Percentiles rank a stretch among this genome's conserved stretches.
Conservation (phyloP, 2,329 filamentous ascomycete genomes). For the Clonostachys sp. region DNA sequence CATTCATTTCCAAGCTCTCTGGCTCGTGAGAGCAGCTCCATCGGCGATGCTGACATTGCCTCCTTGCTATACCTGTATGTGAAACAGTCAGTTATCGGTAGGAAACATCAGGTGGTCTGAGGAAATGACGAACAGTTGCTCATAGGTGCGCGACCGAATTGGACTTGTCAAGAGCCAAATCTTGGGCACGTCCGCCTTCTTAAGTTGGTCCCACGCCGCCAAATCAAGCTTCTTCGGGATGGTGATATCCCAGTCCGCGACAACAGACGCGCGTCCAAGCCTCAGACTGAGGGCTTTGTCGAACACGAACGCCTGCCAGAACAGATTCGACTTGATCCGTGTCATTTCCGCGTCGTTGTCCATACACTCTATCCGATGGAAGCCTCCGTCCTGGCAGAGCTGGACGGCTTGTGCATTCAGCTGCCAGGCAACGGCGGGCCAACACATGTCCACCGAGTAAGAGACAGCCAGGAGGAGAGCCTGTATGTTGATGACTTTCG, state of each 20-base stretch:
- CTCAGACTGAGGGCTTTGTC: slow-evolving; percentile 55
- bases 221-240: slow-evolving; percentile 35
- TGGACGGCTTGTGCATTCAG: slow-evolving; percentile 54
- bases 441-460: slow-evolving; percentile 57
- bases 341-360: slow-evolving; percentile 21
- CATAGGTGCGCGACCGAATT: slow-evolving; percentile 56
- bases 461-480: slow-evolving; percentile 52
- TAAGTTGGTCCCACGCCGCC: slow-evolving; percentile 29
- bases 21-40: slow-evolving; percentile 12
- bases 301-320: slow-evolving; percentile 49
- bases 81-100: neutral
- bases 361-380: slow-evolving; percentile 41
- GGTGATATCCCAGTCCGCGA: slow-evolving; percentile 57
- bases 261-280: slow-evolving; percentile 50
- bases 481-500: slow-evolving; percentile 48
- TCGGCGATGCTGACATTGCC: neutral
- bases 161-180: slow-evolving; percentile 52
- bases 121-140: slow-evolving; percentile 28
- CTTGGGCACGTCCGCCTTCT: slow-evolving; percentile 32
- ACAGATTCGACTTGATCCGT: slow-evolving; percentile 34
- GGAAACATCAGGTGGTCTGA: neutral
- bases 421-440: slow-evolving; percentile 58
- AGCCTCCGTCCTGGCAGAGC: slow-evolving; percentile 58
- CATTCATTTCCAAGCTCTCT: slow-evolving; percentile 29
- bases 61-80: neutral